These are phyloP conservation scores for Parachlorella kessleri DNA, from an alignment of 139 green algal genomes.

Conservation along the genomic window DNA sequence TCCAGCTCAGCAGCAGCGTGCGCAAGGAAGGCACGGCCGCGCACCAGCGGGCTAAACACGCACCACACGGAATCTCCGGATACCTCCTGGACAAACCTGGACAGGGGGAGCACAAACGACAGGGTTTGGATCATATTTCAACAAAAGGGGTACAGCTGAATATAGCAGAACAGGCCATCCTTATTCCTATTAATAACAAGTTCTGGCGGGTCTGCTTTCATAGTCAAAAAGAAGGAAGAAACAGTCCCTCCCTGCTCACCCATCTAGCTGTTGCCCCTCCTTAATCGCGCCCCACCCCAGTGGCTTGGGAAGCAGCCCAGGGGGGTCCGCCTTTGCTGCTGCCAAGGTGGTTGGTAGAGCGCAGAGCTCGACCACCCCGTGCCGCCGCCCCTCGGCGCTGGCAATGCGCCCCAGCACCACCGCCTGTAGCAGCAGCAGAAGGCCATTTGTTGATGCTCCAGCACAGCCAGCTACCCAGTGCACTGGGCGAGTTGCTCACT, in stretches of 20 bases:
- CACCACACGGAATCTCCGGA: conserved; percentile 32
- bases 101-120: too few relatives aligned
- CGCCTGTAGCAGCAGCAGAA: conserved; percentile 13
- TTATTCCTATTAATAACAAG: too few relatives aligned
- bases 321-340: conserved; percentile 27
- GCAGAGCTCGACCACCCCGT: conserved; percentile 48
- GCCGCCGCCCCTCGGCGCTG: conserved; percentile 29
- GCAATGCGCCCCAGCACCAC: conserved; percentile 54
- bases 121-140: too few relatives aligned
- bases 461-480: too few relatives aligned
- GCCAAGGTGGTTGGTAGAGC: conserved; percentile 28
- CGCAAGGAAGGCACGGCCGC: conserved; percentile 23
- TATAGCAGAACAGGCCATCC: too few relatives aligned
- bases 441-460: too few relatives aligned
- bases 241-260: conserved; percentile 9
- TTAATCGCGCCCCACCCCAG: conserved; percentile 14
- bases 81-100: conserved; percentile 53
- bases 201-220: too few relatives aligned
- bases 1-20: conserved; percentile 8
- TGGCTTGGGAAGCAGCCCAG: neutral
- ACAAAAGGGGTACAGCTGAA: too few relatives aligned
- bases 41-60: conserved; percentile 22
- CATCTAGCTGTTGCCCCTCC: conserved; percentile 18
- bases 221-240: neutral
- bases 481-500: too few relatives aligned